Evolutionary conservation across 169 alveolate species (phyloP).

Genomic region (Plasmodium relictum): DNA sequence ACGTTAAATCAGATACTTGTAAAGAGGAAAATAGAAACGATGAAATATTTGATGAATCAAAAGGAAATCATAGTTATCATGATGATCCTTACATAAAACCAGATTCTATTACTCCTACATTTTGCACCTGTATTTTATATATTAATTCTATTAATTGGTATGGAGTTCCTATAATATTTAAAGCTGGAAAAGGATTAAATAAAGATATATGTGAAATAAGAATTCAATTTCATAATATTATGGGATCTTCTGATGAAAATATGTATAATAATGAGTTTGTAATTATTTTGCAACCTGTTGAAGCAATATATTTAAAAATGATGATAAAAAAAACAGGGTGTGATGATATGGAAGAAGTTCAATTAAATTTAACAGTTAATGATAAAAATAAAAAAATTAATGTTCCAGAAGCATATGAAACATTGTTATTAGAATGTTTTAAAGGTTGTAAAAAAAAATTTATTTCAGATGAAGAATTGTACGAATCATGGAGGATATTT

Average conservation of each 20-base stretch:
- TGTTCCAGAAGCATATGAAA: conserved; percentile 86
- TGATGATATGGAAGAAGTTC: conserved; percentile 81
- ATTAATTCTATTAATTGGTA: conserved; percentile 82
- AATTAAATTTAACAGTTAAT: conserved; percentile 79
- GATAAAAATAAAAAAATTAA: conserved; percentile 73
- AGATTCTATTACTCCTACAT: conserved; percentile 83
- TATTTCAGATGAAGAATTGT: conserved; percentile 82
- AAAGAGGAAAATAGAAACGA: conserved; percentile 21
- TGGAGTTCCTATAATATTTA: conserved; percentile 82
- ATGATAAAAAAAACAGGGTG: conserved; percentile 81
- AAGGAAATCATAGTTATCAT: conserved; percentile 51
- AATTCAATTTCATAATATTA: conserved; percentile 79
- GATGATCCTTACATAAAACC: conserved; percentile 81
- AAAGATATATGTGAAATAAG: conserved; percentile 81
- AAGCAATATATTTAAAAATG: conserved; percentile 81
- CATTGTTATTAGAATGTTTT: conserved; percentile 78
- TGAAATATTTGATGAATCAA: conserved; percentile 31
- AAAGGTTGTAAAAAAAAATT: conserved; percentile 80
- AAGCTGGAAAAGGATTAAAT: conserved; percentile 83
- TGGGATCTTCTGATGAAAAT: conserved; percentile 79
- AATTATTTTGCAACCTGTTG: conserved; percentile 83
- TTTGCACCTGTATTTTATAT: conserved; percentile 80
- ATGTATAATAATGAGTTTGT: conserved; percentile 79
- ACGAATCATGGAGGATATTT: conserved; percentile 86
- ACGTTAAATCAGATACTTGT: conserved; percentile 77